phyloP scores from a whole-genome alignment of 2,329 filamentous ascomycete genomes.

The Neofusicoccum parvum region DNA sequence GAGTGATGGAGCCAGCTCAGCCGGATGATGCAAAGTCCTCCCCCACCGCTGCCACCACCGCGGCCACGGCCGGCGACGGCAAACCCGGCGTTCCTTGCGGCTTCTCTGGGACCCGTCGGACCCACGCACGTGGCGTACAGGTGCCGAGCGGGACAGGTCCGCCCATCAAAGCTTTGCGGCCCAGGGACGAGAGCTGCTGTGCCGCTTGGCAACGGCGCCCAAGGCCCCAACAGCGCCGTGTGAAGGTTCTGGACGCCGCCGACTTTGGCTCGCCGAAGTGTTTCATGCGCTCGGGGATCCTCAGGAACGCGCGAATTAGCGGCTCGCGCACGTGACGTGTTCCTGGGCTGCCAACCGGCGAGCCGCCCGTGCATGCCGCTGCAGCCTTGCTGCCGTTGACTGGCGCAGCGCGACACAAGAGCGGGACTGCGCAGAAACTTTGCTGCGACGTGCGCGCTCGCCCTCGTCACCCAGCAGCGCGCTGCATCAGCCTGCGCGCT shows the following conservation, averaged over 20 bases:
- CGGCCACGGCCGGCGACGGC: neutral
- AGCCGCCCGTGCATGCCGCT: slow-evolving; percentile 2
- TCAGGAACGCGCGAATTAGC: slow-evolving; percentile 18
- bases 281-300: slow-evolving; percentile 16
- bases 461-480: no score
- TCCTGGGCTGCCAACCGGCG: slow-evolving; percentile 6
- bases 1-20: neutral
- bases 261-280: neutral
- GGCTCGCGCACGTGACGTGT: neutral
- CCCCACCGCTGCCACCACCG: slow-evolving; percentile 4
- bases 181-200: neutral
- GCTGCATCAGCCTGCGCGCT: no score
- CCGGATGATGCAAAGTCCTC: neutral
- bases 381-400: slow-evolving; percentile 14
- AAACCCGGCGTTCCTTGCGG: no score
- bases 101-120: neutral
- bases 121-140: slow-evolving; percentile 6
- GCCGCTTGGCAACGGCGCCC: slow-evolving; percentile 17
- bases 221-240: slow-evolving; percentile 2
- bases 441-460: neutral
- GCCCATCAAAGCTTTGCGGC: slow-evolving; percentile 1
- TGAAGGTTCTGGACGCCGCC: slow-evolving; percentile 6
- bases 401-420: neutral
- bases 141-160: slow-evolving; percentile 1
- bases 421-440: slow-evolving; percentile 1